phyloP scores from a whole-genome alignment of 208 protist genomes.

The Trypanosomatidae sp. region DNA sequence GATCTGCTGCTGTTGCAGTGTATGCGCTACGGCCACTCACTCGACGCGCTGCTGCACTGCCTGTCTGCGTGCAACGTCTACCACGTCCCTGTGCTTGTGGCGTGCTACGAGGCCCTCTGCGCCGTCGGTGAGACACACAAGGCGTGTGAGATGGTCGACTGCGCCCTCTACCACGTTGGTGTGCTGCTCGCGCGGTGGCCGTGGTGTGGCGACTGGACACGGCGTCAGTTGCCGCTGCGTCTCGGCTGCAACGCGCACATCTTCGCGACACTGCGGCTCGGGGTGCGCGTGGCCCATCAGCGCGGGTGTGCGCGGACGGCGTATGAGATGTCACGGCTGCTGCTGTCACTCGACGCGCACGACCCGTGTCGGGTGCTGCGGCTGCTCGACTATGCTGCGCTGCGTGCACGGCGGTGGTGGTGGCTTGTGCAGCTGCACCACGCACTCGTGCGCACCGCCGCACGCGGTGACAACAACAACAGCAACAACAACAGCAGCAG shows the following conservation, averaged over 20 bases:
- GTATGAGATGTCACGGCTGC: slow-evolving; percentile 42
- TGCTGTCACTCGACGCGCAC: slow-evolving; percentile 60
- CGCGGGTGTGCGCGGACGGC: slow-evolving; percentile 61
- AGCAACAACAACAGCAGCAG: background rate
- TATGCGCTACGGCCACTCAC: slow-evolving; percentile 9
- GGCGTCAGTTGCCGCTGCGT: slow-evolving; percentile 22
- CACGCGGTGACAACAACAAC: slow-evolving; percentile 1
- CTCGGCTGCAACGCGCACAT: slow-evolving; percentile 25
- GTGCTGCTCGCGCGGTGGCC: slow-evolving; percentile 40
- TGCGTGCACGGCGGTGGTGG: slow-evolving; percentile 60
- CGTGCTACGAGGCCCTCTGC: slow-evolving; percentile 40
- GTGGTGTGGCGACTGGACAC: slow-evolving; percentile 33
- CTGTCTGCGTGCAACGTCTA: slow-evolving; percentile 32
- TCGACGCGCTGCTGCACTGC: slow-evolving; percentile 42
- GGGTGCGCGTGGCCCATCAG: slow-evolving; percentile 49
- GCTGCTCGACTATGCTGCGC: slow-evolving; percentile 61
- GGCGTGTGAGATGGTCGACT: slow-evolving; percentile 46
- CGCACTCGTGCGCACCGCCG: background rate
- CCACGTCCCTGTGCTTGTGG: slow-evolving; percentile 71
- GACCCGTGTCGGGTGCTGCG: slow-evolving; percentile 54
- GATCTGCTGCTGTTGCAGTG: slow-evolving; percentile 18
- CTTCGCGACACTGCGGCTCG: slow-evolving; percentile 32
- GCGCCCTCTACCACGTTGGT: slow-evolving; percentile 70
- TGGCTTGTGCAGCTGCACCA: slow-evolving; percentile 61
- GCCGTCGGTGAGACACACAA: slow-evolving; percentile 34